These are phyloP conservation scores for Plasmopara muralis DNA, from an alignment of 352 stramenopile species.

Conservation along the genomic window DNA sequence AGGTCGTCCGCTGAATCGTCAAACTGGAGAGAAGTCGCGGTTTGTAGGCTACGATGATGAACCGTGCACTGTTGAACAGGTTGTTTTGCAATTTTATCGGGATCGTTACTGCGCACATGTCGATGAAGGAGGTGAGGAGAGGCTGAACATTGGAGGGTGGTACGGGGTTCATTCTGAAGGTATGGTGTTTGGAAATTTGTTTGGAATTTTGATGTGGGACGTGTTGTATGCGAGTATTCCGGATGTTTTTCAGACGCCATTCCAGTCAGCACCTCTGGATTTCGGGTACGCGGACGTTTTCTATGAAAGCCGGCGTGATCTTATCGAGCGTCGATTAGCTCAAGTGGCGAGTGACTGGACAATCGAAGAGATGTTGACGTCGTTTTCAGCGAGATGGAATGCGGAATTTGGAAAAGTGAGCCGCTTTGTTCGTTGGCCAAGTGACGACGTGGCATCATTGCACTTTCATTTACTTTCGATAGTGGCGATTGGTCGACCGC, in stretches of 20 bases:
- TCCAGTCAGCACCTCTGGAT: constrained; percentile 61
- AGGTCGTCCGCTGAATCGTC: constrained; percentile 64
- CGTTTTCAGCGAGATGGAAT: constrained; percentile 32
- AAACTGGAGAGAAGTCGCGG: constrained; percentile 69
- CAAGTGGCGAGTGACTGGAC: constrained; percentile 37
- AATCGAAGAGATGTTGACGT: constrained; percentile 35
- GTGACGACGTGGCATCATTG: constrained; percentile 24
- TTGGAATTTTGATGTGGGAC: constrained; percentile 87
- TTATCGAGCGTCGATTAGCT: constrained; percentile 42
- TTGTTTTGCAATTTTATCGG: constrained; percentile 76
- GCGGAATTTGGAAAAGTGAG: constrained; percentile 44
- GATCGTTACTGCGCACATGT: constrained; percentile 15
- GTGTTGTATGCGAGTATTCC: constrained; percentile 70
- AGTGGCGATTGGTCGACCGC: constrained; percentile 34
- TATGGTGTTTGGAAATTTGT: constrained; percentile 56
- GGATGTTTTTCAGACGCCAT: constrained; percentile 85
- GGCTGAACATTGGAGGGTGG: constrained; percentile 43
- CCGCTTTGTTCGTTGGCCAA: constrained; percentile 60
- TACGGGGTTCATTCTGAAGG: constrained; percentile 85
- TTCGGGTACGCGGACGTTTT: constrained; percentile 62
- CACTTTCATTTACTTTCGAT: constrained; percentile 47
- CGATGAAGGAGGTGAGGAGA: constrained; percentile 2
- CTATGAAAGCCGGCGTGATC: constrained; percentile 28
- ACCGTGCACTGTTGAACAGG: constrained; percentile 75
- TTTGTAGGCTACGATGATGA: constrained; percentile 87